A percentile compares a stretch with the other conserved stretches of the same genome.
These are phyloP conservation scores for Aspergillus biplanus DNA, from an alignment of 495 filamentous ascomycete genomes.

Conservation along the genomic window DNA sequence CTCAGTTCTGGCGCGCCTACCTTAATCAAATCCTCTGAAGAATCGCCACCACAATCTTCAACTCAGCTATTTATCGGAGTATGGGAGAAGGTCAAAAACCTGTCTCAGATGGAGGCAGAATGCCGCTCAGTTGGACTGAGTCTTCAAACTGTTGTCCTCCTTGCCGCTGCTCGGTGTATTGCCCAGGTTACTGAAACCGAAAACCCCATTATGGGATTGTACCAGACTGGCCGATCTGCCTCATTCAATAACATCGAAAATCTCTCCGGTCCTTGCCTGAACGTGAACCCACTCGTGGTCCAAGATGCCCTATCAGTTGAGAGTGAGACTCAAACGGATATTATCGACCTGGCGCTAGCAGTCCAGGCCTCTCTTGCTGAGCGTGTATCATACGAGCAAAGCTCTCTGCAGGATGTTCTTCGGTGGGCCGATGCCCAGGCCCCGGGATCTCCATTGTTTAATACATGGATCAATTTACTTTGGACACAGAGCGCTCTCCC, in stretches of 20 bases:
- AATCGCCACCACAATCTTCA: not conserved
- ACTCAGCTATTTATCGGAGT: slow-evolving; percentile 29
- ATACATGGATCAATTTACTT: slow-evolving; percentile 42
- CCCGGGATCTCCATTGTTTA: slow-evolving; percentile 29
- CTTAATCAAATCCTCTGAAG: slow-evolving; percentile 16
- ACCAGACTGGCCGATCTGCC: slow-evolving; percentile 38
- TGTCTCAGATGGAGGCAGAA: slow-evolving; percentile 24
- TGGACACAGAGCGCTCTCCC: slow-evolving; percentile 30
- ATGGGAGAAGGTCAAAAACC: slow-evolving; percentile 30
- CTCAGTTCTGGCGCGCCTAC: slow-evolving; percentile 21
- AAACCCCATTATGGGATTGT: slow-evolving; percentile 37
- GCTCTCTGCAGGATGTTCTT: slow-evolving; percentile 32
- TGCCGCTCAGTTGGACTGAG: slow-evolving; percentile 25
- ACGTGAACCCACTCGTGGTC: slow-evolving; percentile 33
- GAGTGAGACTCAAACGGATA: not conserved
- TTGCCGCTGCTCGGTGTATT: slow-evolving; percentile 34
- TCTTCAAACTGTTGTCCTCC: slow-evolving; percentile 35
- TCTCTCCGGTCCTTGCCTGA: slow-evolving; percentile 34
- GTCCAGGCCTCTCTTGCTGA: slow-evolving; percentile 34
- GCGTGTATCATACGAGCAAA: slow-evolving; percentile 37
- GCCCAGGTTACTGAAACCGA: slow-evolving; percentile 23
- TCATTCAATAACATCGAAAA: slow-evolving; percentile 28
- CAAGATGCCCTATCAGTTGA: slow-evolving; percentile 7
- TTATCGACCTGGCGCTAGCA: slow-evolving; percentile 21
- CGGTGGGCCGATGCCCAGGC: slow-evolving; percentile 17